Evolutionary conservation across 805 yeast species (phyloP).

Genomic region (Candida vartiovaarae): DNA sequence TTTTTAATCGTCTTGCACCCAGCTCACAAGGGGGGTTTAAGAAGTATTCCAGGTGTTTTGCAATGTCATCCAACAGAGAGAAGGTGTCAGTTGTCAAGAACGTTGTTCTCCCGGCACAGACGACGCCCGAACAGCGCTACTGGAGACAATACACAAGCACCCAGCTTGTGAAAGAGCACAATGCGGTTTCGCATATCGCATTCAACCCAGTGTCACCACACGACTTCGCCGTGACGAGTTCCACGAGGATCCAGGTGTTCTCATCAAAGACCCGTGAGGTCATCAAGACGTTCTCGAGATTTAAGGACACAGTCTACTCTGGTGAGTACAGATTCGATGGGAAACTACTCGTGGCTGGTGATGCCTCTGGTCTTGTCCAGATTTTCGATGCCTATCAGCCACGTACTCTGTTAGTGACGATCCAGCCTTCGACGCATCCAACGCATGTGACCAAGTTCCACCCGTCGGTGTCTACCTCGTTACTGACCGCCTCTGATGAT

Average conservation of each 20-base stretch:
- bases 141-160: slow-evolving; percentile 88
- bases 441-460: slow-evolving; percentile 93
- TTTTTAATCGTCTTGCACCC: no score
- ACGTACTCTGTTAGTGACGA: slow-evolving; percentile 67
- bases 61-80: slow-evolving; percentile 69
- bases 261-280: slow-evolving; percentile 94
- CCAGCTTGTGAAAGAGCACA: slow-evolving; percentile 87
- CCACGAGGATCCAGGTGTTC: slow-evolving; percentile 86
- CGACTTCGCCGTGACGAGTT: slow-evolving; percentile 89
- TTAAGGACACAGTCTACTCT: slow-evolving; percentile 85
- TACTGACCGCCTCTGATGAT: slow-evolving; percentile 90
- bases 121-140: slow-evolving; percentile 88
- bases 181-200: slow-evolving; percentile 79
- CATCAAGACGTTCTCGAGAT: slow-evolving; percentile 73
- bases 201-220: slow-evolving; percentile 84
- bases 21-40: no score
- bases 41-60: no score
- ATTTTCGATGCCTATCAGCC: slow-evolving; percentile 81
- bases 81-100: slow-evolving; percentile 59
- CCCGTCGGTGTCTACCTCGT: slow-evolving; percentile 62
- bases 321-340: slow-evolving; percentile 94
- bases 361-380: slow-evolving; percentile 89
- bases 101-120: slow-evolving; percentile 74
- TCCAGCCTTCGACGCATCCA: slow-evolving; percentile 80
- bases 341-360: slow-evolving; percentile 86